Conservation (phyloP, 176 grass and related monocot genomes). For the Aegilops speltoides region DNA sequence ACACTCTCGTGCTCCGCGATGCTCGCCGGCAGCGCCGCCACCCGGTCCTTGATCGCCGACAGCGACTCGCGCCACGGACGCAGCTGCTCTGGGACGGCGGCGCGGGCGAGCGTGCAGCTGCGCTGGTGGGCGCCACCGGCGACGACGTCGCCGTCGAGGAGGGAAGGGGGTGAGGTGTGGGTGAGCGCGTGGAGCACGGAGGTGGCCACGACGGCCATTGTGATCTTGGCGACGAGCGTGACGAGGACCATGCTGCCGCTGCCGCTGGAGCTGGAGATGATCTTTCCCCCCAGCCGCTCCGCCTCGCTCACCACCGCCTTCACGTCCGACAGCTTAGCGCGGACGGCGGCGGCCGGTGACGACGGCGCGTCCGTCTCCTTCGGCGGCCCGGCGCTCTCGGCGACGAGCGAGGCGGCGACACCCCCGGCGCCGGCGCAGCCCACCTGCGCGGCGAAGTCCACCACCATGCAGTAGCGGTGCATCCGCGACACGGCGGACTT, state of each 20-base stretch:
- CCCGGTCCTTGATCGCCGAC: slow-evolving; percentile 42
- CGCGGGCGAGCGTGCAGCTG: neutral
- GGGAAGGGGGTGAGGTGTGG: slow-evolving; percentile 23
- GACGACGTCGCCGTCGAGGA: neutral
- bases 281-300: slow-evolving; percentile 29
- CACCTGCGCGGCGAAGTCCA: slow-evolving; percentile 49
- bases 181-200: slow-evolving; percentile 62
- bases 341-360: neutral
- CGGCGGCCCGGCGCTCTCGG: neutral
- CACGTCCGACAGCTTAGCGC: slow-evolving; percentile 30
- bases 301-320: slow-evolving; percentile 42
- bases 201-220: slow-evolving; percentile 55
- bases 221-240: slow-evolving; percentile 79
- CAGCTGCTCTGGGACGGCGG: slow-evolving; percentile 48
- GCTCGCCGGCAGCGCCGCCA: slow-evolving; percentile 12
- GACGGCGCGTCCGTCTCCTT: neutral
- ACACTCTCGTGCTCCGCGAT: slow-evolving; percentile 70
- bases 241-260: slow-evolving; percentile 42
- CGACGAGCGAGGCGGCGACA: neutral
- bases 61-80: slow-evolving; percentile 71
- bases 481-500: slow-evolving; percentile 65
- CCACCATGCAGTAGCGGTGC: slow-evolving; percentile 73
- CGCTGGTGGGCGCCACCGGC: neutral
- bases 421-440: neutral
- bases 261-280: neutral